A percentile compares a stretch with the other conserved stretches of the same genome.
phyloP scores from a whole-genome alignment of 2,329 filamentous ascomycete genomes.

The Xylariales sp. region DNA sequence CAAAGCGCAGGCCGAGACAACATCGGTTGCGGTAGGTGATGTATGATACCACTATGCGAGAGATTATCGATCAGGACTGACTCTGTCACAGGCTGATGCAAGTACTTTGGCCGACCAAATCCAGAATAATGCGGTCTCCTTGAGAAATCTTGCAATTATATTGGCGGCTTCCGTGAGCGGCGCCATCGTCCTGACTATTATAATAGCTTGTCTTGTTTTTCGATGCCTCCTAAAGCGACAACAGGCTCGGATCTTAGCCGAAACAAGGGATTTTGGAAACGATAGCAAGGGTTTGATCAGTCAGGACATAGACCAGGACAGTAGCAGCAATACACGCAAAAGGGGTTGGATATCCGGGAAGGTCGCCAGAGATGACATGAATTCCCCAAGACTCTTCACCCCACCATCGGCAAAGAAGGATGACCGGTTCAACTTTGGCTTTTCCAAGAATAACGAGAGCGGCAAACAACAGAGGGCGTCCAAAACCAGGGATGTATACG shows the following conservation, averaged over 20 bases:
- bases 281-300: too few species aligned
- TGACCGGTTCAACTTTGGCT: constrained; percentile 13
- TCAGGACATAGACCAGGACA: too few species aligned
- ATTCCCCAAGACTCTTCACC: too few species aligned
- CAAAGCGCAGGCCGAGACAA: constrained; percentile 14
- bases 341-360: too few species aligned
- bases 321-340: too few species aligned
- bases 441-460: constrained; percentile 17
- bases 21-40: constrained; percentile 11
- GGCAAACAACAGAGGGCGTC: neutral
- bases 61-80: neutral
- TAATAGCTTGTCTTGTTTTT: constrained; percentile 17
- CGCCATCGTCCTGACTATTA: constrained; percentile 18
- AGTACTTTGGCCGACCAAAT: constrained; percentile 15
- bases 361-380: too few species aligned
- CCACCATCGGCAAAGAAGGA: constrained; percentile 16
- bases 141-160: constrained; percentile 23
- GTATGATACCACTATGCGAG: neutral
- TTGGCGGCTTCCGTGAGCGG: constrained; percentile 19
- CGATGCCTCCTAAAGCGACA: constrained; percentile 20
- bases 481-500: constrained; percentile 12
- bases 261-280: constrained; percentile 6
- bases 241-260: constrained; percentile 9
- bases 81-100: constrained; percentile 14
- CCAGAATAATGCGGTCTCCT: constrained; percentile 19